Evolutionary conservation across 2,329 filamentous ascomycete genomes (phyloP), one percentile per base, ranked within the genome.

Genomic region (Fusarium udum): DNA sequence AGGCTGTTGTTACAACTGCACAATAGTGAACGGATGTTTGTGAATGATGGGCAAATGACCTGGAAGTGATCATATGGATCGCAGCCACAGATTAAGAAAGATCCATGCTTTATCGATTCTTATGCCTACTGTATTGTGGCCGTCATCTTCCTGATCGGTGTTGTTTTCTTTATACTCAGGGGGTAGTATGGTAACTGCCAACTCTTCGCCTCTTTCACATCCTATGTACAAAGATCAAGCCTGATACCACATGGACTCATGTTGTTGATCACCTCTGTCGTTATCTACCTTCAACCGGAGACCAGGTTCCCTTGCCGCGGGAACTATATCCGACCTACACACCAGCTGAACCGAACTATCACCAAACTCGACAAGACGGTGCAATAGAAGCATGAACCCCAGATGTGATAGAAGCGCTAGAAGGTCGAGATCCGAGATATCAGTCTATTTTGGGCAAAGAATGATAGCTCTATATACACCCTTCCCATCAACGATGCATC

Each of bases 241-340:
- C 14, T 31, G 26, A 31, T 31, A 31, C 8, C 20, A 16, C 14
- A 31, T n/a, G 3, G 7, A 32, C 9, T n/a, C 36, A 18, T 53
- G 51, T 31, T n/a, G n/a, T 22, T 3, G 37, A 18, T 8, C 11
- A 18, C 13, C 3, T 55, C 20, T 55, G 7, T 10, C 8, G 11
- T n/a, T 31, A 31, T 55, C 51, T 40, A 40, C 8, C 24, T 55
- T 16, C 4, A 40, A 14, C 16, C 24, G 20, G 8, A n/a, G 36
- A 31, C 36, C 20, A 31, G 34, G 14, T 18, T 55, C 14, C 51
- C 34, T 40, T 37, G 45, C 39, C 34, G 42, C 66, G 69, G 69
- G 59, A 73, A 67, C 59, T 43, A 57, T 67, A 67, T 59, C 66
- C 61, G 59, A 73, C n/a, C 32, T 60, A 49, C 61, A 55, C 43